Evolutionary conservation across 129 eudicot species (phyloP), one percentile per base, ranked within the genome.

Genomic region (Flaveria sonorensis): DNA sequence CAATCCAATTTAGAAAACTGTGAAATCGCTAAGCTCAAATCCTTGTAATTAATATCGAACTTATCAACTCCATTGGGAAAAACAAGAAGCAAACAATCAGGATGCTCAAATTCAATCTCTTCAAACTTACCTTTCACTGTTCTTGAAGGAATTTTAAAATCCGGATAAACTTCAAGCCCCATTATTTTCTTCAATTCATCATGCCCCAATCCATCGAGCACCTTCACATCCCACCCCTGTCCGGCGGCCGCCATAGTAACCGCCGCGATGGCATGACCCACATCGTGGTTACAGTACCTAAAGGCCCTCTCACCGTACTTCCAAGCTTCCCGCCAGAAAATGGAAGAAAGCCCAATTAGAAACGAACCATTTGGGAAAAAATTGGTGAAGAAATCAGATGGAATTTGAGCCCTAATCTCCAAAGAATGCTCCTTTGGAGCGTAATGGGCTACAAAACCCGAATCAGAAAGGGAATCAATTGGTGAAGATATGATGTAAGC

Each of bases 251-350:
- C 98, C 89, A 91, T 89, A 0, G 98, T 7, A 0, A 94, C 89
- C 15, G 97, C 92, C 18, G 81, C 97, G 10, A 91, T 83, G 7
- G 97, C 98, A 47, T 94, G 98, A 2, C 98, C 98, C 39, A 94
- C 92, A 40, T 94, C 98, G 28, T 91, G 98, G 71, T 94, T 94
- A 76, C 97, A 94, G 75, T 94, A 91, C 97, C 98, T 80, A 73
- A 89, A 91, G 55, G 85, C 98, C 70, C 97, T 87, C 72, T 94
- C 98, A 7, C 98, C 98, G 78, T 94, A 94, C 82, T 91, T 91
- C 98, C 97, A 94, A 66, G 92, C 88, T 72, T 94, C 98, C 88
- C 98, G 85, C 98, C 97, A 94, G 61, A 91, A 94, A 81, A 91
- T 81, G 7, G 98, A 94, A 26, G 93, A 82, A 48, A 94, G 14